Percentiles rank a stretch among this genome's conserved stretches.
These are phyloP conservation scores for Tylopilus cervinicoccineus DNA, from an alignment of 768 basidiomycete genomes.

Conservation along the genomic window DNA sequence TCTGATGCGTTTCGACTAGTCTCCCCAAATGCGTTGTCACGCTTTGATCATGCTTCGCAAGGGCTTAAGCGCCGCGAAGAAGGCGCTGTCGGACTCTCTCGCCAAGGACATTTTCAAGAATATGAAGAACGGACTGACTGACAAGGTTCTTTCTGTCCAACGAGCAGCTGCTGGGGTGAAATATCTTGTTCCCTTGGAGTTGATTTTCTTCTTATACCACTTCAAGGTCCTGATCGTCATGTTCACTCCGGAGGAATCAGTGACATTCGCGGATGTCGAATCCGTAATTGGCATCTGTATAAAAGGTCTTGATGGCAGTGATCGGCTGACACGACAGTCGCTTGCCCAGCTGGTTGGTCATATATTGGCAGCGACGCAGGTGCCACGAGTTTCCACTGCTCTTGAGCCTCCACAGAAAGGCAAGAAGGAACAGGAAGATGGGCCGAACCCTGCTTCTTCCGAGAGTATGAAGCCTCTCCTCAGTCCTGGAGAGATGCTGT, in stretches of 20 bases:
- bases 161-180: slow-evolving; percentile 75
- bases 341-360: slow-evolving; percentile 80
- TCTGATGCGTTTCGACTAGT: slow-evolving; percentile 38
- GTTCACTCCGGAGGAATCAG: slow-evolving; percentile 52
- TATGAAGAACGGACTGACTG: slow-evolving; percentile 66
- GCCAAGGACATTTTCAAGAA: slow-evolving; percentile 83
- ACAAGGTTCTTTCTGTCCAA: slow-evolving; percentile 84
- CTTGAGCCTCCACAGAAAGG: slow-evolving; percentile 51
- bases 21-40: slow-evolving; percentile 78
- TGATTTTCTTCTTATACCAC: slow-evolving; percentile 14
- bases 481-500: slow-evolving; percentile 74
- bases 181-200: slow-evolving; percentile 9
- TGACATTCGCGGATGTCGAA: slow-evolving; percentile 72
- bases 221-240: slow-evolving; percentile 52
- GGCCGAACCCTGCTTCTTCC: slow-evolving; percentile 39
- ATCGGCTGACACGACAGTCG: slow-evolving; percentile 78
- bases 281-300: slow-evolving; percentile 61
- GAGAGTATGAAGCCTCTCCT: slow-evolving; percentile 68
- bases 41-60: slow-evolving; percentile 77
- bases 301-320: slow-evolving; percentile 75
- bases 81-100: slow-evolving; percentile 75
- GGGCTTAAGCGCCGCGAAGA: slow-evolving; percentile 73
- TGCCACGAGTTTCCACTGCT: slow-evolving; percentile 47
- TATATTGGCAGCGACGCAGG: slow-evolving; percentile 79
- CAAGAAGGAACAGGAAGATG: slow-evolving; percentile 61